Percentiles rank a stretch among this genome's conserved stretches.
Conservation (phyloP, 1,284 basidiomycete genomes). For the Entoloma clypeatum region DNA sequence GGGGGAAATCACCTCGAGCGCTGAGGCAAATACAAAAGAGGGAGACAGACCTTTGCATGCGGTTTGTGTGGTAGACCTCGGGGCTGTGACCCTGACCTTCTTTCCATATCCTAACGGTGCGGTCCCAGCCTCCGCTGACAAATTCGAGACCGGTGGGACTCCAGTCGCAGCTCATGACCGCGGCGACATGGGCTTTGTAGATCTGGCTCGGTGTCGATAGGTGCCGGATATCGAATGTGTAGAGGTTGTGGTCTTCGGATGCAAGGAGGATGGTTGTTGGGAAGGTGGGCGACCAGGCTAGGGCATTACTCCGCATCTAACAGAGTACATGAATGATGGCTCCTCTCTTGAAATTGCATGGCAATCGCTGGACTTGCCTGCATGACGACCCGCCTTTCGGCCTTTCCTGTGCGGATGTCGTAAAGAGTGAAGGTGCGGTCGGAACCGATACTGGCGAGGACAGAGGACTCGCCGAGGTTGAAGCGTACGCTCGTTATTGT, state of each 20-base stretch:
- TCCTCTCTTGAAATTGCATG: background rate
- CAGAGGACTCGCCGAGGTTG: constrained; percentile 90
- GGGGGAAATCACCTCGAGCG: constrained; percentile 27
- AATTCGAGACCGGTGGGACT: constrained; percentile 95
- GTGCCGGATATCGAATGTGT: constrained; percentile 95
- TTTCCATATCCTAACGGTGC: constrained; percentile 92
- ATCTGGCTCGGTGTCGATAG: constrained; percentile 85
- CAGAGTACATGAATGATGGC: constrained; percentile 1
- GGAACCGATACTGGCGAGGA: constrained; percentile 90
- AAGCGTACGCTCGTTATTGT: constrained; percentile 87
- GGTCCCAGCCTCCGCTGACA: constrained; percentile 94
- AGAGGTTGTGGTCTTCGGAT: constrained; percentile 97
- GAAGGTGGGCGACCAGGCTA: constrained; percentile 95
- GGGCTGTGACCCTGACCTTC: constrained; percentile 80
- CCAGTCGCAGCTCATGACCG: constrained; percentile 93
- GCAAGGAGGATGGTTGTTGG: constrained; percentile 90
- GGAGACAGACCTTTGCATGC: constrained; percentile 84
- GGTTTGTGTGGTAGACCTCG: constrained; percentile 97
- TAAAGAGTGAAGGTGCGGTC: constrained; percentile 96
- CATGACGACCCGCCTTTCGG: constrained; percentile 89
- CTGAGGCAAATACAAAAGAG: background rate
- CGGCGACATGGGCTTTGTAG: constrained; percentile 96
- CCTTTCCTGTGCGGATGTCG: constrained; percentile 94
- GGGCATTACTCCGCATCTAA: constrained; percentile 81
- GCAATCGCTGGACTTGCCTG: constrained; percentile 55